Evolutionary conservation across 1,139 yeast genomes (phyloP).

Genomic region (Saccharomycopsis phalli): DNA sequence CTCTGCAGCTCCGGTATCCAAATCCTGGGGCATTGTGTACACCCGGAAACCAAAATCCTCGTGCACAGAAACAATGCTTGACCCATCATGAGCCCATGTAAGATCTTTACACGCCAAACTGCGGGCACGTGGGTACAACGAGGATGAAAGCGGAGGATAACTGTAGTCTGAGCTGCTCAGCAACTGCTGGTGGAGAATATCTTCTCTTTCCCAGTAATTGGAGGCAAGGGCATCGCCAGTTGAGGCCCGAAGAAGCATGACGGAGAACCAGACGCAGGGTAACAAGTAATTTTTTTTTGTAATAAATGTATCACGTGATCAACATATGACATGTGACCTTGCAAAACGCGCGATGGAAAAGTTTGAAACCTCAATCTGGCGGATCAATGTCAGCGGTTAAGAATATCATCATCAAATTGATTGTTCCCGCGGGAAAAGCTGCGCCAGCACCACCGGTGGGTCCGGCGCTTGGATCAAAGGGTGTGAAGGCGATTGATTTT

Average conservation of each 20-base stretch:
- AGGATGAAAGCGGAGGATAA: slow-evolving; percentile 2
- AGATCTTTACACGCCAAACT: slow-evolving; percentile 7
- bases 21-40: slow-evolving; percentile 6
- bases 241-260: no score
- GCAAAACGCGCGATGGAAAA: no score
- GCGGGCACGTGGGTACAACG: neutral
- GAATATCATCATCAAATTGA: slow-evolving; percentile 63
- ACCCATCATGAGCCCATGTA: slow-evolving; percentile 15
- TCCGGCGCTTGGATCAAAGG: slow-evolving; percentile 97
- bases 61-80: slow-evolving; percentile 4
- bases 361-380: no score
- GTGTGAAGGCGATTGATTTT: slow-evolving; percentile 96
- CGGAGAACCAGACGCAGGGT: no score
- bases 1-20: neutral
- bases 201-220: slow-evolving; percentile 1
- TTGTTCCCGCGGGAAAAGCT: slow-evolving; percentile 98
- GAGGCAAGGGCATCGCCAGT: neutral
- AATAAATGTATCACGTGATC: no score
- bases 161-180: neutral
- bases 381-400: slow-evolving; percentile 8
- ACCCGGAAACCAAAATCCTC: slow-evolving; percentile 13
- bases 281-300: no score
- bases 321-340: no score
- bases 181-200: neutral
- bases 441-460: slow-evolving; percentile 99